Base-by-base conservation (phyloP, 2,329 filamentous ascomycete genomes). In the Ascochyta fabae region DNA sequence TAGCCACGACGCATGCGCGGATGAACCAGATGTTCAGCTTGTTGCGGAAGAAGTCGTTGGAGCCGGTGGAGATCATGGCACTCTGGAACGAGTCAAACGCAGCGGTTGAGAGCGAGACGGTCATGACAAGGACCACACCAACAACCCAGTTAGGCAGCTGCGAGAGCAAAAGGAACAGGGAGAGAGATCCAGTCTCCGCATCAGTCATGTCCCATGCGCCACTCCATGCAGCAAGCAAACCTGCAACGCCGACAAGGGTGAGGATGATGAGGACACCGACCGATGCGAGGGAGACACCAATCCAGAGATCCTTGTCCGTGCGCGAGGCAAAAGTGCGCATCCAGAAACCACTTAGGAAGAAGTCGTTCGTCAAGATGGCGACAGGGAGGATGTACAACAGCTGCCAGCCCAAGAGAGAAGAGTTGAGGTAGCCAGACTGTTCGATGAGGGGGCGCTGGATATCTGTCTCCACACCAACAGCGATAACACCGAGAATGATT, bases 331-430 rank as follows among this genome's bases (percentile, higher is more conserved):
- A 95, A 5, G 90, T 90, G 46, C 91, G 88, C 74, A 94, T 84
- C 91, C 91, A 95, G 76, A 91, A 92, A 62, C 86, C 88, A 29
- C 89, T 91, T 39, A 95, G 80, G 79, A 95, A 95, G 80, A 95
- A 93, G 79, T 93, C 88, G 77, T 94, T 95, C 56, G 90, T 93
- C 52, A 93, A 71, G 61, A 95, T 84, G 40, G 91, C 91, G 6
- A 95, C 84, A 0, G 91, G 90, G 1, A 95, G 82, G 62, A 95
- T 94, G 78, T 94, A 95, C 33, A 95, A 79, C 13, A 95, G 84
- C 75, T 95, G 91, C 90, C 91, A 95, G 51, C 91, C 91, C 1
- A 95, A 81, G 2, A 92, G 81, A 53, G 79, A 89, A 5, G 87
- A 66, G 40, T 91, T 80, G n/a, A 88, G 84, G 24, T 91, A 83